These are phyloP conservation scores for Orychophragmus violaceus DNA, from an alignment of 345 rosid genomes.

Conservation along the genomic window DNA sequence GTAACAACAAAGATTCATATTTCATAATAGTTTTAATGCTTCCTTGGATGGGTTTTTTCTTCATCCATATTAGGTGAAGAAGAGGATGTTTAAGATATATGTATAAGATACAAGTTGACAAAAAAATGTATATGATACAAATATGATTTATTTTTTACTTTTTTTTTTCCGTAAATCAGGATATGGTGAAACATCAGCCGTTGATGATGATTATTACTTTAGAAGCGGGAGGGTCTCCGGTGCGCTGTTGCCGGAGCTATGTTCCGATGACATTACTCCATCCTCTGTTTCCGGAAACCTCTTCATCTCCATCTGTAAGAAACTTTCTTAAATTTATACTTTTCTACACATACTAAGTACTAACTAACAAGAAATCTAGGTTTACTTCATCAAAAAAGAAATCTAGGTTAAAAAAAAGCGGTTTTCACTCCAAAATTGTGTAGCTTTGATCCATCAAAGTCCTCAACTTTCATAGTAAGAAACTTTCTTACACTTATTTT, in stretches of 20 bases:
- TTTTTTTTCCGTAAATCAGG: neutral
- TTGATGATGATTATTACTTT: neutral
- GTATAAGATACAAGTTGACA: too few relatives aligned
- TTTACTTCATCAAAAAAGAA: too few relatives aligned
- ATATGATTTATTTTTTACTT: neutral
- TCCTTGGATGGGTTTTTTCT: neutral
- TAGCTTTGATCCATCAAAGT: neutral
- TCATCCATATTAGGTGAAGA: neutral
- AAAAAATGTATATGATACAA: too few relatives aligned
- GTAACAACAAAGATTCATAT: neutral
- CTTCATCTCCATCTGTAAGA: conserved; percentile 18
- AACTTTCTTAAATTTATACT: neutral
- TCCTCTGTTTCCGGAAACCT: neutral
- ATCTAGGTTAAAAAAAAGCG: neutral
- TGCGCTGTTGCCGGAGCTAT: neutral
- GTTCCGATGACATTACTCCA: neutral
- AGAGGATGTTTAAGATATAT: neutral
- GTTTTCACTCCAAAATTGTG: neutral
- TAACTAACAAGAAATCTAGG: neutral
- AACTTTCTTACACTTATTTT: neutral
- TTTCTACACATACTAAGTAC: neutral
- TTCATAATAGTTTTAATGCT: neutral
- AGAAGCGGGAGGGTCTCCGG: neutral
- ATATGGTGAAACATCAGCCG: neutral
- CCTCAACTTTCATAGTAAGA: neutral